Base-by-base conservation (phyloP, 495 filamentous ascomycete genomes). In the Haplographium delicatum region DNA sequence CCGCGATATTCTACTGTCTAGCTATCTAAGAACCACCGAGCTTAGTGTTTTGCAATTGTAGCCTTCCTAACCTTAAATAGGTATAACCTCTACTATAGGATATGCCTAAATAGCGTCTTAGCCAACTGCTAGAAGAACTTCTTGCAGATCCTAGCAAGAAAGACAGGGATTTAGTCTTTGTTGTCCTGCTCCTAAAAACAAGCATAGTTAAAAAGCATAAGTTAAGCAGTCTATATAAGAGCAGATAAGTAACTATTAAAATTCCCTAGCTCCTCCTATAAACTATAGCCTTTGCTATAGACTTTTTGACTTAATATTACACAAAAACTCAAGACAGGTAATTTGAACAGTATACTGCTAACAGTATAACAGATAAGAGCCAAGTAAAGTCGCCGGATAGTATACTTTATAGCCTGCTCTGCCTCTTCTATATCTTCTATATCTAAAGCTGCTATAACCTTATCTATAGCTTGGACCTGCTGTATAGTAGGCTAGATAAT, bases 41-140 rank as follows among this genome's bases (percentile, higher is more conserved):
- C 51, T 30, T 54, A 28, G 39, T 54, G 39, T 30, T 54, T 54
- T 3, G 37, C 15, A 43, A 49, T 53, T n/a, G n/a, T n/a, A n/a
- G n/a, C n/a, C n/a, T n/a, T n/a, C n/a, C n/a, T n/a, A n/a, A n/a
- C n/a, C n/a, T 53, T 38, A 35, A 53, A 53, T 0, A 53, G 30
- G 33, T 53, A 53, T 9, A 53, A 43, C 33, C 51, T 24, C 45
- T 28, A 54, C 26, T 54, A 40, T 26, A 54, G 35, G 25, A 54
- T 54, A 24, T 54, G 25, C 11, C 38, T 30, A 44, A 54, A 54
- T 25, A 27, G 44, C 6, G 45, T 54, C 51, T 54, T 22, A 11
- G 51, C 51, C 22, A 54, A 38, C 37, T 54, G 35, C 35, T 54
- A 35, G 30, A 54, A 54, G 51, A 48, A 48, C 15, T 34, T 34